A percentile compares a stretch with the other conserved stretches of the same genome.
Evolutionary conservation across 2,329 filamentous ascomycete genomes (phyloP).

Genomic region (Arthroderma sp.): DNA sequence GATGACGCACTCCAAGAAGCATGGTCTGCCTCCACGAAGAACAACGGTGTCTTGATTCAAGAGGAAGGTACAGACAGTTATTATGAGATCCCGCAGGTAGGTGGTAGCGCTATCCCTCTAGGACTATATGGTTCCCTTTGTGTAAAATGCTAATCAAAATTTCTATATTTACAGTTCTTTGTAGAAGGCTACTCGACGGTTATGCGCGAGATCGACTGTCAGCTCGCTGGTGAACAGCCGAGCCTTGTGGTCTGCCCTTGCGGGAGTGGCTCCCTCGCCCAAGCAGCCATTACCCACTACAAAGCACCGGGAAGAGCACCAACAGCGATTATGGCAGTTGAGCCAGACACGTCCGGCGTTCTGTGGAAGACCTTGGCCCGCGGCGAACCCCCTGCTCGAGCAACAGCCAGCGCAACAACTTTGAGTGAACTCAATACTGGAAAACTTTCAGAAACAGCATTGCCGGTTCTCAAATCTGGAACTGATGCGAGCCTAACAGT

Average conservation of each 20-base stretch:
- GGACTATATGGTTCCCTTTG: no score
- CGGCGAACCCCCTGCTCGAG: conserved; percentile 39
- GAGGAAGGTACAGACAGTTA: conserved; percentile 57
- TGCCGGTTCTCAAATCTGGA: conserved; percentile 44
- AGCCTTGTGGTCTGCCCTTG: conserved; percentile 50
- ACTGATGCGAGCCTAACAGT: conserved; percentile 50
- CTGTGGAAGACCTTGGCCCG: conserved; percentile 35
- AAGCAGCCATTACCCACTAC: conserved; percentile 54
- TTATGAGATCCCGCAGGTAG: conserved; percentile 44
- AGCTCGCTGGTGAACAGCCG: conserved; percentile 34
- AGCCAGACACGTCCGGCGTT: conserved; percentile 53
- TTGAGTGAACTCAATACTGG: conserved; percentile 66
- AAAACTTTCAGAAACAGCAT: conserved; percentile 52
- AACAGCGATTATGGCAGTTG: conserved; percentile 49
- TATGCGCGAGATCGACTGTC: conserved; percentile 52
- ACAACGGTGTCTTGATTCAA: conserved; percentile 46
- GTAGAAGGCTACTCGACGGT: conserved; percentile 67
- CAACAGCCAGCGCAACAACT: conserved; percentile 43
- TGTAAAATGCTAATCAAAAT: no score
- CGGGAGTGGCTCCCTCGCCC: conserved; percentile 59
- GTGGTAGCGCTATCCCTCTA: no score
- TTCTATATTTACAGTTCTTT: conserved; percentile 40
- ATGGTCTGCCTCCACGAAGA: conserved; percentile 21
- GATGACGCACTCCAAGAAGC: conserved; percentile 47
- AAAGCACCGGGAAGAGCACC: conserved; percentile 30